A percentile compares a stretch with the other conserved stretches of the same genome.
Evolutionary conservation across 1,139 yeast genomes (phyloP).

Genomic region (Kodamaea anthophila): DNA sequence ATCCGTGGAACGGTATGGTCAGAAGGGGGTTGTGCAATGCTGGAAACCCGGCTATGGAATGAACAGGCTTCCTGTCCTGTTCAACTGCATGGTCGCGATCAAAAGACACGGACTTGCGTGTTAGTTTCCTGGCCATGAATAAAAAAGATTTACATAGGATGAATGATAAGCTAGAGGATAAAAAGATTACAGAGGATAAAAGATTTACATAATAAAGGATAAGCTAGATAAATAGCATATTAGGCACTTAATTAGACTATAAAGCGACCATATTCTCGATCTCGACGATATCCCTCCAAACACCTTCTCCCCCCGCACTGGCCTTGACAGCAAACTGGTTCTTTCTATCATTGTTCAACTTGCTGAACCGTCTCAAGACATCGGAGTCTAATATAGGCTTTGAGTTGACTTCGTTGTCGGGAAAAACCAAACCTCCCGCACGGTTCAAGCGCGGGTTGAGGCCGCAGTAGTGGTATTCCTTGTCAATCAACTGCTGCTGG

Average conservation of each 20-base stretch:
- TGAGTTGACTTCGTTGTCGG: slow-evolving; percentile 31
- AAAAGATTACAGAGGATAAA: slow-evolving; percentile 1
- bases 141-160: too few relatives aligned
- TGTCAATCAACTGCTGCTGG: slow-evolving; percentile 82
- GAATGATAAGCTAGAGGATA: slow-evolving; percentile 1
- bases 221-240: not conserved
- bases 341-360: slow-evolving; percentile 53
- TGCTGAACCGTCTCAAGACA: slow-evolving; percentile 46
- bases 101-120: slow-evolving; percentile 13
- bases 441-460: slow-evolving; percentile 74
- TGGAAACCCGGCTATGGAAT: slow-evolving; percentile 7
- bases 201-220: not conserved
- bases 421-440: slow-evolving; percentile 40
- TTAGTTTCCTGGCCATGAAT: slow-evolving; percentile 10
- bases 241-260: slow-evolving; percentile 11
- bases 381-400: slow-evolving; percentile 61
- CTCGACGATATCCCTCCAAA: slow-evolving; percentile 65
- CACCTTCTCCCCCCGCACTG: slow-evolving; percentile 49
- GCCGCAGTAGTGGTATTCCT: slow-evolving; percentile 68
- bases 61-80: not conserved
- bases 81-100: too few relatives aligned
- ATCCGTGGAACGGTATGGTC: slow-evolving; percentile 45
- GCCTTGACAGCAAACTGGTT: slow-evolving; percentile 48
- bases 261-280: slow-evolving; percentile 34
- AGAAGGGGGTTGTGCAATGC: slow-evolving; percentile 5